A percentile compares a stretch with the other conserved stretches of the same genome.
Evolutionary conservation across 805 yeast genomes (phyloP).

Genomic region (Trichomonascus vanleenenianus): DNA sequence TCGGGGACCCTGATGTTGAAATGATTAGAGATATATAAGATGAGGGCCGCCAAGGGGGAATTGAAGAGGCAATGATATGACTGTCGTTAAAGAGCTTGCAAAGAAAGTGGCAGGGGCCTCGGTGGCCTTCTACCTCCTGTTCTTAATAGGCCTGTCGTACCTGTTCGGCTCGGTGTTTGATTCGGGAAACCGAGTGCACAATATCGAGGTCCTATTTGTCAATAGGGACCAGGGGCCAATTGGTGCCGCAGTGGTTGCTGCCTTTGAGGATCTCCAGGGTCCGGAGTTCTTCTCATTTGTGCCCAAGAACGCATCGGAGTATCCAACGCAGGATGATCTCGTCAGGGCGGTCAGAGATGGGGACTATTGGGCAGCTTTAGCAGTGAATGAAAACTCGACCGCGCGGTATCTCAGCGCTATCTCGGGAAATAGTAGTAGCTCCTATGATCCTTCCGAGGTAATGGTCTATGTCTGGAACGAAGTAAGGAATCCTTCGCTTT

Average conservation of each 20-base stretch:
- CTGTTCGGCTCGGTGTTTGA: conserved; percentile 8
- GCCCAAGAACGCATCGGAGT: conserved; percentile 1
- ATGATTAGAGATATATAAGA: no score
- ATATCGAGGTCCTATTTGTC: conserved; percentile 7
- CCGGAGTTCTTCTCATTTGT: conserved; percentile 5
- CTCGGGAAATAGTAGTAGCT: background rate
- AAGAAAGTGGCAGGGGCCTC: background rate
- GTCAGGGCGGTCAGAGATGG: conserved; percentile 4
- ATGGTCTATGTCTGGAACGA: conserved; percentile 11
- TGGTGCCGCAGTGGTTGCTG: conserved; percentile 5
- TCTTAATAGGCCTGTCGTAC: conserved; percentile 8
- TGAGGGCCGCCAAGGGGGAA: no score
- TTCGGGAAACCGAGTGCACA: conserved; percentile 1
- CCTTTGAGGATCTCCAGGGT: conserved; percentile 7
- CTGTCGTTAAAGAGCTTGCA: background rate
- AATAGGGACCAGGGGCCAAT: conserved; percentile 8
- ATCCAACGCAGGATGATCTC: background rate
- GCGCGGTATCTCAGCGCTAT: conserved; percentile 1
- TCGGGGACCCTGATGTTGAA: no score
- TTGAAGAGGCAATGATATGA: background rate
- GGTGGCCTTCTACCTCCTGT: conserved; percentile 1
- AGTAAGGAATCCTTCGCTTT: conserved; percentile 4
- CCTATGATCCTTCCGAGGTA: conserved; percentile 5
- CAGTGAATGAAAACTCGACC: conserved; percentile 5
- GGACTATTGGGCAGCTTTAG: conserved; percentile 11